These are phyloP conservation scores for Mycena venus DNA, from an alignment of 768 basidiomycete species.

Conservation along the genomic window DNA sequence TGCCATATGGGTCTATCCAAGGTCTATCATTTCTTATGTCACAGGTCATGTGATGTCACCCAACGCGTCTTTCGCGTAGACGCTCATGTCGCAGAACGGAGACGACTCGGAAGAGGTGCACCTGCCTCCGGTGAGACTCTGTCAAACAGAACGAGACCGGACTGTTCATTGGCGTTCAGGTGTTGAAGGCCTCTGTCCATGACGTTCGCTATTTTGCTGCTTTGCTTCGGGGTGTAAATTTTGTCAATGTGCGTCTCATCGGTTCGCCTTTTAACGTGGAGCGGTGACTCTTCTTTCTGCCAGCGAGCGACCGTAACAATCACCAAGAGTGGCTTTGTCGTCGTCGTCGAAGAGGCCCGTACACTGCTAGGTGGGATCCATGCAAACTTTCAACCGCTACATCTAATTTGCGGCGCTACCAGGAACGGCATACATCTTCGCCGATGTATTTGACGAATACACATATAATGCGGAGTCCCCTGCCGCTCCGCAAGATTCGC, in stretches of 20 bases:
- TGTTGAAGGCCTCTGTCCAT: conserved; percentile 79
- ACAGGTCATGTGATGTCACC: not conserved
- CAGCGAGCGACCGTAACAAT: conserved; percentile 84
- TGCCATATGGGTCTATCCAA: too few species aligned
- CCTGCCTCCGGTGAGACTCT: conserved; percentile 15
- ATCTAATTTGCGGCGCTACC: conserved; percentile 10
- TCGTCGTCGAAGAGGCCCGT: conserved; percentile 89
- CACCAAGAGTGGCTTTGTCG: conserved; percentile 75
- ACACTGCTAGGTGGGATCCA: conserved; percentile 75
- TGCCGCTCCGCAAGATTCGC: conserved; percentile 36
- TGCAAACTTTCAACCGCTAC: not conserved
- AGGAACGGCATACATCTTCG: conserved; percentile 90
- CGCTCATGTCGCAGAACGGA: conserved; percentile 9
- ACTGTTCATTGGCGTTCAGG: conserved; percentile 23
- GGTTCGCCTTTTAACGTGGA: not conserved
- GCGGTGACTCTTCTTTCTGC: conserved; percentile 14
- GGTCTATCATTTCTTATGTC: too few species aligned
- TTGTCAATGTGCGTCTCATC: conserved; percentile 73
- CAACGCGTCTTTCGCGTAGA: not conserved
- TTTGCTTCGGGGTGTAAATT: conserved; percentile 85
- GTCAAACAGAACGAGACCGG: not conserved
- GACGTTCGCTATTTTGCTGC: conserved; percentile 88
- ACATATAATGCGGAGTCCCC: conserved; percentile 64
- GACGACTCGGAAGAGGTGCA: conserved; percentile 9
- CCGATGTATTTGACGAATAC: conserved; percentile 86